These are phyloP conservation scores for Amoebophrya sp. DNA, from an alignment of 169 alveolate species.

Conservation along the genomic window DNA sequence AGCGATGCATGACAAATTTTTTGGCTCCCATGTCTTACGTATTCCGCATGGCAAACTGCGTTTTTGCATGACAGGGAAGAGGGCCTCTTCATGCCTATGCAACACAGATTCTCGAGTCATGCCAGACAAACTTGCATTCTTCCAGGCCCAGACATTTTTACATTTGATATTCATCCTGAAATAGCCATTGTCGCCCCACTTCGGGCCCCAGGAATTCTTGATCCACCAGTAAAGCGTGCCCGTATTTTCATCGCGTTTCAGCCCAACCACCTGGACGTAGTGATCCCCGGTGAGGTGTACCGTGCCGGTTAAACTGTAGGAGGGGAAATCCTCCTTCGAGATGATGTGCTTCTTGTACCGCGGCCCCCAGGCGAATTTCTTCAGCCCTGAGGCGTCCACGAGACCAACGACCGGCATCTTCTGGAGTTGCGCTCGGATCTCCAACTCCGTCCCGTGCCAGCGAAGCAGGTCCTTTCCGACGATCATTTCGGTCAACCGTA, in stretches of 20 bases:
- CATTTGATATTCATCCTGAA: too few relatives aligned
- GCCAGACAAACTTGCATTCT: too few relatives aligned
- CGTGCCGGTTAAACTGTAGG: neutral
- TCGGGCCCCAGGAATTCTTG: neutral
- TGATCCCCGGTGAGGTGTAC: neutral
- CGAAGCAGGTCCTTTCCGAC: neutral
- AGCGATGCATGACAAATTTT: too few relatives aligned
- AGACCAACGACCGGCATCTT: neutral
- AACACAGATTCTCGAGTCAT: too few relatives aligned
- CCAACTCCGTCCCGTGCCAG: neutral
- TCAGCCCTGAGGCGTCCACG: neutral
- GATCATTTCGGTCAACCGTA: neutral
- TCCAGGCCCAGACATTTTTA: too few relatives aligned
- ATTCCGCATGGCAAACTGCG: too few relatives aligned
- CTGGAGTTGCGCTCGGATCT: neutral
- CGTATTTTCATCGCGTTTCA: neutral
- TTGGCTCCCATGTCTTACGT: too few relatives aligned
- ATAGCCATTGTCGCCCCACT: neutral
- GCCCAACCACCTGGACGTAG: neutral
- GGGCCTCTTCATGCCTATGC: too few relatives aligned
- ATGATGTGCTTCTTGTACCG: neutral
- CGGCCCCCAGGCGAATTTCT: neutral
- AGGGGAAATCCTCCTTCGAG: neutral
- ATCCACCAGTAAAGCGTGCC: neutral
- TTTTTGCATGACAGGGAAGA: too few relatives aligned